phyloP scores from a whole-genome alignment of 2,329 filamentous ascomycete genomes.

The Hypoxylon sp. region DNA sequence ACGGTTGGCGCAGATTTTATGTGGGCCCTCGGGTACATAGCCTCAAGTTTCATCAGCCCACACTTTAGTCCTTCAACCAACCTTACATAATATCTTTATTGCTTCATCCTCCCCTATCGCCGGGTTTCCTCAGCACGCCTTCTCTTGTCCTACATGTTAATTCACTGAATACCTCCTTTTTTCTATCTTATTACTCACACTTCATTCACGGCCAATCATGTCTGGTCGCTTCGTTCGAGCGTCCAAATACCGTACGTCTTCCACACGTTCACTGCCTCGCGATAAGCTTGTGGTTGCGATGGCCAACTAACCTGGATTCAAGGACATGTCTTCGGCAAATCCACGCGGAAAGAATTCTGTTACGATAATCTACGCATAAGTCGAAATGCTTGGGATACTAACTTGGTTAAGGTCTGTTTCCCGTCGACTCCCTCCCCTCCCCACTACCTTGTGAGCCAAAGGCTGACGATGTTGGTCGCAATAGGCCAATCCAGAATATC shows the following conservation, averaged over 20 bases:
- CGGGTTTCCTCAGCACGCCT: constrained; percentile 18
- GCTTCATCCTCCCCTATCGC: constrained; percentile 31
- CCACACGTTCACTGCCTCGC: constrained; percentile 36
- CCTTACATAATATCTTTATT: constrained; percentile 23
- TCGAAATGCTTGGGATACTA: constrained; percentile 99
- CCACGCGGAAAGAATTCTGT: constrained; percentile 96
- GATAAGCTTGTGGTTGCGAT: constrained; percentile 41
- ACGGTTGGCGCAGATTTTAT: constrained; percentile 24
- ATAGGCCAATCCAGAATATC: constrained; percentile 93
- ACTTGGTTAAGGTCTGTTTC: constrained; percentile 85
- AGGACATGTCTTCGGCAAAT: constrained; percentile 99
- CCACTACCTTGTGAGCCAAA: constrained; percentile 17
- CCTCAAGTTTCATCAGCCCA: constrained; percentile 33
- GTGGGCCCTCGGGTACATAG: constrained; percentile 25
- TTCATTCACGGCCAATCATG: constrained; percentile 57
- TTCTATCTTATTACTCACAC: constrained; percentile 18
- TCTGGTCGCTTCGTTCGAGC: constrained; percentile 75
- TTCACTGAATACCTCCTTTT: constrained; percentile 14
- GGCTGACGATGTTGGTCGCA: constrained; percentile 41
- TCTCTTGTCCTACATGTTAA: constrained; percentile 14
- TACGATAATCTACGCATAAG: constrained; percentile 98
- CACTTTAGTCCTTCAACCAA: constrained; percentile 21
- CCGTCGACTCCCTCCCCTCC: constrained; percentile 8
- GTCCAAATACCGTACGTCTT: constrained; percentile 74
- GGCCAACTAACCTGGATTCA: constrained; percentile 48